Evolutionary conservation across 805 yeast genomes (phyloP).

Genomic region (Danielia oregonensis): DNA sequence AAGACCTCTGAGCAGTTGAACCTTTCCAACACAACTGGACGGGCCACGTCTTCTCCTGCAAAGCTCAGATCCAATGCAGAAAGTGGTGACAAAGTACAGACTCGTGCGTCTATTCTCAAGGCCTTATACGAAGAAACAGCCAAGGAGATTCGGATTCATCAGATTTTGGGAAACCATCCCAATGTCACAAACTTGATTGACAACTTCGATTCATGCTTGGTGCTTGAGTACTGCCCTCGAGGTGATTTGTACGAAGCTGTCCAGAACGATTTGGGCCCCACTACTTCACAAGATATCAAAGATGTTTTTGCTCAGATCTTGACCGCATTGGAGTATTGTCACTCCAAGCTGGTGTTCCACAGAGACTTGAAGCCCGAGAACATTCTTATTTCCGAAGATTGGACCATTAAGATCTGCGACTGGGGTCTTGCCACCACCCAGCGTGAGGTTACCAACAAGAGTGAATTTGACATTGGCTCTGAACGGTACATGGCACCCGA

Average conservation of each 20-base stretch:
- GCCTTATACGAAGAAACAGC: constrained; percentile 52
- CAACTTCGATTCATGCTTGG: constrained; percentile 48
- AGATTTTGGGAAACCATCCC: constrained; percentile 51
- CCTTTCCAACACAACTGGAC: constrained; percentile 12
- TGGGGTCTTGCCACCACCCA: constrained; percentile 57
- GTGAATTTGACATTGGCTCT: constrained; percentile 75
- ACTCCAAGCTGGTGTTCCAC: constrained; percentile 46
- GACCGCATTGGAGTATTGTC: constrained; percentile 50
- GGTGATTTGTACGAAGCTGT: constrained; percentile 86
- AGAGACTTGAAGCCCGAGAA: constrained; percentile 59
- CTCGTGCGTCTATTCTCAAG: constrained; percentile 22
- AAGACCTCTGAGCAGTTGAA: constrained; percentile 20
- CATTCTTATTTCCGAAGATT: constrained; percentile 45
- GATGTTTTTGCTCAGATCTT: constrained; percentile 51
- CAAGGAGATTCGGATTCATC: constrained; percentile 64
- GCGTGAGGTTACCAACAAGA: constrained; percentile 50
- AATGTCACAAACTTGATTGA: constrained; percentile 46
- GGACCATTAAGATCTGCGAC: constrained; percentile 56
- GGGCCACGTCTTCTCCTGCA: constrained; percentile 37
- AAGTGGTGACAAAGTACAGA: constrained; percentile 10
- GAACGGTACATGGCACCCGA: constrained; percentile 97
- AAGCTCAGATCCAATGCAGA: constrained; percentile 21
- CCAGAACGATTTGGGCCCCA: constrained; percentile 60
- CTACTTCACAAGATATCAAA: constrained; percentile 50
- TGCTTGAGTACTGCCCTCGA: constrained; percentile 78